phyloP scores from a whole-genome alignment of 148 eudicot genomes.

The Diospyros lotus region DNA sequence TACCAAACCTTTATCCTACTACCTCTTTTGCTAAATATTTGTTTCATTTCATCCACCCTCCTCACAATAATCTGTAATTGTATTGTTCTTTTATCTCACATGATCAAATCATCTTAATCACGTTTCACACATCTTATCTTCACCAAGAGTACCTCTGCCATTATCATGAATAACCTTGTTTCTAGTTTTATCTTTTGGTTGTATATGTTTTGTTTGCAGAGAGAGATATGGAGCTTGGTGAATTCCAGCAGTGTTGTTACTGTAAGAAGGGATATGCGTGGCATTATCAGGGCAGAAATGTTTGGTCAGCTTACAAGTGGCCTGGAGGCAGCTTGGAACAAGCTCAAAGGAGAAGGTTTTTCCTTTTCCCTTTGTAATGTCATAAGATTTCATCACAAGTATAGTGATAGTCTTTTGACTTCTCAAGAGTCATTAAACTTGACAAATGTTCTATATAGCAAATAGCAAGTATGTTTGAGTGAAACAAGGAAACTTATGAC shows the following conservation, averaged over 20 bases:
- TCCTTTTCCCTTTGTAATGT: background rate
- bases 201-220: conserved; percentile 27
- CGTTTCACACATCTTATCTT: background rate
- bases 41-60: no score
- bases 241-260: conserved; percentile 32
- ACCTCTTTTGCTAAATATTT: no score
- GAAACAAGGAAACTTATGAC: no score
- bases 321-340: conserved; percentile 93
- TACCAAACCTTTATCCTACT: no score
- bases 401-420: no score
- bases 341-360: conserved; percentile 89
- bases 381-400: no score
- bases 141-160: background rate
- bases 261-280: conserved; percentile 33
- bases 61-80: no score
- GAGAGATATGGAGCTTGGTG: conserved; percentile 65
- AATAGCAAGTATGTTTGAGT: no score
- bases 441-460: no score
- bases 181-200: conserved; percentile 3
- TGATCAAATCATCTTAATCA: no score
- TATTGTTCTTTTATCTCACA: no score
- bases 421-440: no score
- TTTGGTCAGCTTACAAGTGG: conserved; percentile 89
- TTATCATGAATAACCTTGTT: background rate
- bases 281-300: conserved; percentile 79